A percentile compares a stretch with the other conserved stretches of the same genome.
phyloP scores from a whole-genome alignment of 805 yeast genomes.

The Kazachstania martiniae region DNA sequence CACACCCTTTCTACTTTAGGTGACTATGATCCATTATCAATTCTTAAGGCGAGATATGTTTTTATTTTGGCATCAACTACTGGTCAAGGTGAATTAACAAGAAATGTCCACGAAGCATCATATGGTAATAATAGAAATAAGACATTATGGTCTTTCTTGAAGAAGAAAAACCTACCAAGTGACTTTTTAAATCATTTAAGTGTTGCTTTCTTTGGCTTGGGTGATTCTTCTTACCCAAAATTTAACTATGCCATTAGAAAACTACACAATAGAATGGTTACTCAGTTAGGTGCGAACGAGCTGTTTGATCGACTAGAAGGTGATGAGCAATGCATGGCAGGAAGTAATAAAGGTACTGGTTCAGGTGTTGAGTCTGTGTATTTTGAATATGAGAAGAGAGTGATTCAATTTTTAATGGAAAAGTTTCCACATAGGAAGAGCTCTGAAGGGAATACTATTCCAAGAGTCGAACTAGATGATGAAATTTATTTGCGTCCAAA shows the following conservation, averaged over 20 bases:
- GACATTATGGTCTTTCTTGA: constrained; percentile 59
- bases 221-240: constrained; percentile 85
- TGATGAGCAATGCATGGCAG: constrained; percentile 74
- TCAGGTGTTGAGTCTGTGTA: constrained; percentile 57
- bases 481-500: constrained; percentile 22
- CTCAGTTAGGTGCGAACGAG: constrained; percentile 74
- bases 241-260: constrained; percentile 84
- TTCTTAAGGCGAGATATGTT: constrained; percentile 37
- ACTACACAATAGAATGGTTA: constrained; percentile 56
- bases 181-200: constrained; percentile 50
- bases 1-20: constrained; percentile 45
- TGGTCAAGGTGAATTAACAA: constrained; percentile 91
- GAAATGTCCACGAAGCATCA: constrained; percentile 44
- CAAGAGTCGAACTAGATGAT: constrained; percentile 16
- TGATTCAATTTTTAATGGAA: constrained; percentile 30
- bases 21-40: constrained; percentile 44
- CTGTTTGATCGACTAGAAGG: constrained; percentile 72
- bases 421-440: constrained; percentile 29
- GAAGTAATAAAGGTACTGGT: constrained; percentile 31
- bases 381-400: constrained; percentile 55
- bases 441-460: constrained; percentile 2
- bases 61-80: constrained; percentile 67
- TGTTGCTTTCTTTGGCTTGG: constrained; percentile 77
- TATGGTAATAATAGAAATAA: constrained; percentile 8
- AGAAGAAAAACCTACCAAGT: constrained; percentile 52